Conservation (phyloP, 805 yeast genomes). For the Candida sithepensis region DNA sequence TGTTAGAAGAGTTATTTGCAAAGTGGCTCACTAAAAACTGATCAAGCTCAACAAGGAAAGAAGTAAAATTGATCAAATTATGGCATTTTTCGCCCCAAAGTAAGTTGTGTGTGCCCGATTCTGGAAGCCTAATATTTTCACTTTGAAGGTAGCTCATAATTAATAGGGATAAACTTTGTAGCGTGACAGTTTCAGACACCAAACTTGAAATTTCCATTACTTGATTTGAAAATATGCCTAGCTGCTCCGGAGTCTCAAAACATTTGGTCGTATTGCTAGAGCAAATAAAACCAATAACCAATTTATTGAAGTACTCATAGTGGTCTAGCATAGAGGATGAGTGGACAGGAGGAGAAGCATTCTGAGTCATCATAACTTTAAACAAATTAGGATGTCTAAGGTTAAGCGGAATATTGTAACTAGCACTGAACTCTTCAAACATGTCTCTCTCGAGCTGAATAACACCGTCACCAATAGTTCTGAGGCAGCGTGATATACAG, state of each 20-base stretch:
- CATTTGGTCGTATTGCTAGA: constrained; percentile 10
- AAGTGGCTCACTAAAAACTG: constrained; percentile 10
- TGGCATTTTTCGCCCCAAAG: constrained; percentile 7
- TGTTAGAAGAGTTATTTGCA: constrained; percentile 10
- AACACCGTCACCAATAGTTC: constrained; percentile 14
- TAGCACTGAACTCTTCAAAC: constrained; percentile 14
- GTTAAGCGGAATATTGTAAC: constrained; percentile 13
- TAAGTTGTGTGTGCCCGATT: neutral
- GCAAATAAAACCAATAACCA: constrained; percentile 17
- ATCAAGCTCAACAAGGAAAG: constrained; percentile 11
- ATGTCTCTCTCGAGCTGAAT: constrained; percentile 21
- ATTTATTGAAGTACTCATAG: constrained; percentile 16
- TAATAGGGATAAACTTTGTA: constrained; percentile 17
- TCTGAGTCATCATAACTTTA: constrained; percentile 11
- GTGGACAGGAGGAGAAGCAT: constrained; percentile 1
- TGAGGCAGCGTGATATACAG: constrained; percentile 16
- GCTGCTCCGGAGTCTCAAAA: constrained; percentile 19
- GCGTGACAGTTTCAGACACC: constrained; percentile 9
- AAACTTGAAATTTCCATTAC: constrained; percentile 10
- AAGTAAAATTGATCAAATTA: constrained; percentile 9
- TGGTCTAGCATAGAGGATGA: neutral
- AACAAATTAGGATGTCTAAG: constrained; percentile 20
- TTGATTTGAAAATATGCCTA: constrained; percentile 16
- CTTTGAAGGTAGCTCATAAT: constrained; percentile 15
- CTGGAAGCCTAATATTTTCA: constrained; percentile 6